Base-by-base conservation (phyloP, 129 eudicot species). In the Lactuca saligna region DNA sequence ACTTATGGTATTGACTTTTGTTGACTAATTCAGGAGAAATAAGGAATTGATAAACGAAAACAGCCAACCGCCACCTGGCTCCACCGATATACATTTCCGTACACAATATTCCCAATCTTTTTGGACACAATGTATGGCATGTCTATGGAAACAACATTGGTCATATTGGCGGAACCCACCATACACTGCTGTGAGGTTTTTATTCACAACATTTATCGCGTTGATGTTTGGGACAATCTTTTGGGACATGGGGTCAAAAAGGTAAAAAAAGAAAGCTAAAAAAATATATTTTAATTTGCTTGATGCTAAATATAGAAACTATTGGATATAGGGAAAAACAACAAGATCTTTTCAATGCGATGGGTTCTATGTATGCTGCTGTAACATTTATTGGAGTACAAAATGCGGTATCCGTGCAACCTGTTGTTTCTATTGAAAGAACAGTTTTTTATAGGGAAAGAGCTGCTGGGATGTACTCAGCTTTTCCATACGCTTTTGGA, bases 381-480 rank as follows among this genome's bases (percentile, higher is more conserved):
- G 90, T 91, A 33, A 69, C 83, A 41, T 91, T 91, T 67, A 71
- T 91, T 62, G 96, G 97, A 10, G 75, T 88, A 56, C 88, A 84
- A 66, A 88, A 88, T 74, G 81, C 93, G 55, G 51, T 80, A 11
- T 49, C 96, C 1, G 88, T 88, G 54, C 96, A 88, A 63, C 96
- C 97, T 6, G 87, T 91, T 15, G 93, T 91, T 60, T 85, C 87
- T 63, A 66, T 88, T 11, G 97, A 91, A 68, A 82, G 93, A 74
- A 88, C 97, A 0, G 97, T 91, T 34, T 91, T 91, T 62, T 91
- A 91, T 66, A 83, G 97, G 66, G 97, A 91, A 88, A 80, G 93
- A 80, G 97, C 96, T 9, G 93, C 97, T 3, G 96, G 97, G 63
- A 91, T 91, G 97, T 91, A 87, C 68, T 91, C 97, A 2, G 92